Base-by-base conservation (phyloP, 768 basidiomycete species). In the Mycena rebaudengoi region DNA sequence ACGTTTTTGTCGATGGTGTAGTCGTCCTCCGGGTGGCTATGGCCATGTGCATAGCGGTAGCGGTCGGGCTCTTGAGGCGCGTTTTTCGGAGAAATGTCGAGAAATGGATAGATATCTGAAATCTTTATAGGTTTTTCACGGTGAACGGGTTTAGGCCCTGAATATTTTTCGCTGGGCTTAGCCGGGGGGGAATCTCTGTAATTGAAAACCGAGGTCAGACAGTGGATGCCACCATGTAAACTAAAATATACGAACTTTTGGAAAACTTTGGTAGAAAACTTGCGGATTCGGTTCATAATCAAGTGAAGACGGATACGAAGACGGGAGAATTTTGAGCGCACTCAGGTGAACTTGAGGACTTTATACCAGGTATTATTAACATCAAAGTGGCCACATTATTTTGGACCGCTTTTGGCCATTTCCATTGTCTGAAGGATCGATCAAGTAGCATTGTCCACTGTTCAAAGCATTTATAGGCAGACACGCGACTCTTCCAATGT, bases 101-200 rank as follows among this genome's bases (percentile, higher is more conserved):
- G 2, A 35, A 55, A 43, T 60, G 58, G 12, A 26, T 60, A 58
- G 14, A 65, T 65, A 41, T 65, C 64, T 0, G 58, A 35, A 14
- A 60, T 53, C 5, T 51, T 60, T 29, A 65, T 46, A 25, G 64
- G 64, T 11, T 60, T 65, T 33, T 58, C 64, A 28, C 58, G 64
- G 13, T 65, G 60, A 3, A 37, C 21, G 2, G 64, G 64, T 14
- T 56, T 60, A 26, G 51, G 35, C 8, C 25, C 20, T 37, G 2
- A 21, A 16, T 26, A 21, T 41, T 2, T 28, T 8, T 59, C 35
- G 16, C 20, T 13, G 33, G 23, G n/a, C 16, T 46, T 30, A 20
- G 26, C 16, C 14, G 49, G 23, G n/a, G n/a, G n/a, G 0, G 50
- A 45, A 11, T 53, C 57, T n/a, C 63, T 64, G 18, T n/a, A n/a